Base-by-base conservation (phyloP, 2,329 filamentous ascomycete genomes). In the Dactylellina sp. region DNA sequence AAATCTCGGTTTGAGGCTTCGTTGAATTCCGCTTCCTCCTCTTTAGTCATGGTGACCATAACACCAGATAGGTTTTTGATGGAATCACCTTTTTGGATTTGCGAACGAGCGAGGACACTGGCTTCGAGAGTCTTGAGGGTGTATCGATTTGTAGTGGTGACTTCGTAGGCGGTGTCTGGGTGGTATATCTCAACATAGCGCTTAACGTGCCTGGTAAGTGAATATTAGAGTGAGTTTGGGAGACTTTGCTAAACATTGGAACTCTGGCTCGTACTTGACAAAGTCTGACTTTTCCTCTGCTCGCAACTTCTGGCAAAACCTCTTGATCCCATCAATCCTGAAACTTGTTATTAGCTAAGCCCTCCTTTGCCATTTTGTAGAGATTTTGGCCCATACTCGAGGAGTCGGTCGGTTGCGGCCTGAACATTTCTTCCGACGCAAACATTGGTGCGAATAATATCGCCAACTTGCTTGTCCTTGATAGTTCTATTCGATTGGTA, bases 131-230 rank as follows among this genome's bases (percentile, higher is more conserved):
- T 91, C 61, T 89, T 89, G 76, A 98, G 93, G 3, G 93, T 97
- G 82, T 98, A 99, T 61, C 95, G 89, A 81, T 98, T 98, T 37
- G 95, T 98, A 1, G 88, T 91, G 16, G 91, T 90, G 77, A 99
- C 93, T 81, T 99, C 95, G 82, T 95, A 98, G 0, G 94, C 92
- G 79, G 92, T 97, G 78, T 98, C 94, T 2, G 93, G 91, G 42
- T 94, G 85, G 82, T 98, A 98, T 75, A 97, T 94, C 76, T 91
- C 90, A 80, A 96, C 88, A 82, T 99, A 99, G 78, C 93, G 92
- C 76, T 90, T 90, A 76, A 98, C 84, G 80, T 99, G 95, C 24
- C 77, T 79, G 47, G 25, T 47, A 28, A 40, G 47, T 61, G 56
- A 64, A 37, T 35, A 66, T 46, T 20, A 22, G 9, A 25, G 50